Conservation (phyloP, 768 basidiomycete genomes). For the Trichaptum fuscoviolaceum region DNA sequence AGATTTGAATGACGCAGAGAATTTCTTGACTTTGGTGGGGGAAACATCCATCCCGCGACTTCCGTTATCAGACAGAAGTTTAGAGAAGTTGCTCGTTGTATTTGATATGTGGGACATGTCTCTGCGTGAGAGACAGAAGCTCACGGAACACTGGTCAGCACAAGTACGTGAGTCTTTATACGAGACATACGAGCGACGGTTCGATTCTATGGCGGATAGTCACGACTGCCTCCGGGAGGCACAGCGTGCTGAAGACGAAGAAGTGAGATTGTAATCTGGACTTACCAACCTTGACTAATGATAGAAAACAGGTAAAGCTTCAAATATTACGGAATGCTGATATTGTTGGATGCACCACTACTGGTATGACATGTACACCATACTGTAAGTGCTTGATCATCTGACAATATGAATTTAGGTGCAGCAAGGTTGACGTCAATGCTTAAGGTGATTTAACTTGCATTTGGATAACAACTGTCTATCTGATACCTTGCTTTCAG, state of each 20-base stretch:
- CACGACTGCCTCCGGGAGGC: conserved; percentile 35
- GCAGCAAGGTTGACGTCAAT: conserved; percentile 62
- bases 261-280: conserved; percentile 36
- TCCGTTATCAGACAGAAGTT: conserved; percentile 29
- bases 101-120: conserved; percentile 54
- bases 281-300: not conserved
- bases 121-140: conserved; percentile 35
- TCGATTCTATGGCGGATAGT: conserved; percentile 33
- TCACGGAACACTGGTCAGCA: conserved; percentile 44
- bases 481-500: conserved; percentile 27
- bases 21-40: conserved; percentile 36
- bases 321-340: conserved; percentile 48
- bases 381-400: conserved; percentile 3
- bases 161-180: conserved; percentile 31
- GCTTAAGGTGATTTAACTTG: conserved; percentile 40
- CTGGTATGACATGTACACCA: conserved; percentile 36
- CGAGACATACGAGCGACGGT: conserved; percentile 33
- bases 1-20: conserved; percentile 21
- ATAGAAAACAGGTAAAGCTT: conserved; percentile 59
- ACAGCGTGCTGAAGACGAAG: conserved; percentile 39
- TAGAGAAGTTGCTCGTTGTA: conserved; percentile 32
- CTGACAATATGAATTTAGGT: conserved; percentile 34
- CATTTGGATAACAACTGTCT: not conserved
- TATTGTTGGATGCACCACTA: conserved; percentile 75
- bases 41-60: conserved; percentile 30